Conservation (phyloP, 1,284 basidiomycete genomes). For the Athelia sp. region DNA sequence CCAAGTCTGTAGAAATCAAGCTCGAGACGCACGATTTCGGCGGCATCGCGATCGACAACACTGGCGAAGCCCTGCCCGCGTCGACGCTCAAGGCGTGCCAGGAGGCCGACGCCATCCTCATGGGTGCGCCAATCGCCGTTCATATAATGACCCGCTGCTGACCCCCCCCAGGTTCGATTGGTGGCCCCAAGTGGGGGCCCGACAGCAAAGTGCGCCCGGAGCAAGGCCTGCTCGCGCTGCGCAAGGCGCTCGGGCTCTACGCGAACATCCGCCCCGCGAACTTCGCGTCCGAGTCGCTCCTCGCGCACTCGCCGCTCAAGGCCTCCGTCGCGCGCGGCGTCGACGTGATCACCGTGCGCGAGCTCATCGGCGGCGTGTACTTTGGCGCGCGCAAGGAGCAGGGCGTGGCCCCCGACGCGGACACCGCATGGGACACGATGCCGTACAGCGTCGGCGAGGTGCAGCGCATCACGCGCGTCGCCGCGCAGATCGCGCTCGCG, state of each 20-base stretch:
- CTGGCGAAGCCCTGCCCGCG: slow-evolving; percentile 81
- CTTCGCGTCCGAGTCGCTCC: slow-evolving; percentile 88
- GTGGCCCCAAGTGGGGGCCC: slow-evolving; percentile 98
- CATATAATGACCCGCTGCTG: background rate
- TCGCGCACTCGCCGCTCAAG: slow-evolving; percentile 92
- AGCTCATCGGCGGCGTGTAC: slow-evolving; percentile 92
- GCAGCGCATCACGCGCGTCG: slow-evolving; percentile 92
- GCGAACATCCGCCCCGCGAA: slow-evolving; percentile 98
- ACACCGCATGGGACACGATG: slow-evolving; percentile 87
- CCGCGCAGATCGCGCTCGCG: slow-evolving; percentile 86
- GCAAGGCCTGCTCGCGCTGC: slow-evolving; percentile 85
- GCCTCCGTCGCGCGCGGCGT: slow-evolving; percentile 82
- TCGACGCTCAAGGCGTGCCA: slow-evolving; percentile 85
- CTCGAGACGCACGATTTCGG: slow-evolving; percentile 85
- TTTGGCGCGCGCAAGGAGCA: slow-evolving; percentile 93
- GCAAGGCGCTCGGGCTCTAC: slow-evolving; percentile 92
- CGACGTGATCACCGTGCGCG: slow-evolving; percentile 92
- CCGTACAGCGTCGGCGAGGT: slow-evolving; percentile 91
- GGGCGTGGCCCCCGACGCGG: slow-evolving; percentile 41
- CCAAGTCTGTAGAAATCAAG: slow-evolving; percentile 63
- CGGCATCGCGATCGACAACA: slow-evolving; percentile 88
- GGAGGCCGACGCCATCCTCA: slow-evolving; percentile 86
- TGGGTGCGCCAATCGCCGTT: slow-evolving; percentile 53
- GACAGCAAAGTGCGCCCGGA: slow-evolving; percentile 92
- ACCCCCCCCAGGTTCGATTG: slow-evolving; percentile 75